Conservation (phyloP, 2,329 filamentous ascomycete species). For the Ceratocystis destructans region DNA sequence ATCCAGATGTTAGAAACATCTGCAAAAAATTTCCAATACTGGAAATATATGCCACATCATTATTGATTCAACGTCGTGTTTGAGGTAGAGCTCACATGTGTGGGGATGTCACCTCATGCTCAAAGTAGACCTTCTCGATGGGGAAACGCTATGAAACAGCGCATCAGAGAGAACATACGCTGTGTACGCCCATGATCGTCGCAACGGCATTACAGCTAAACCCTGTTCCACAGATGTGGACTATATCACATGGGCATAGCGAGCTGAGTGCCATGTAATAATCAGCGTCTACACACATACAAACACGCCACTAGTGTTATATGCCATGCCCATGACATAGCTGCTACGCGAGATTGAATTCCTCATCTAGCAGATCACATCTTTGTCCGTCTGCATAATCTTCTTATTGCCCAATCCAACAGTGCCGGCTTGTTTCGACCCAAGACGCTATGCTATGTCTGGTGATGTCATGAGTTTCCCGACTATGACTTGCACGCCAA, state of each 20-base stretch:
- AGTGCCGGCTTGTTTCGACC: neutral
- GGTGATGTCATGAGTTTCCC: neutral
- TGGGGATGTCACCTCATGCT: neutral
- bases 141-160: neutral
- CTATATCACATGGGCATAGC: neutral
- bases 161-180: too few species aligned
- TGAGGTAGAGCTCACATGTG: neutral
- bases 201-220: neutral
- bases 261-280: neutral
- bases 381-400: neutral
- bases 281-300: neutral
- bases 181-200: too few species aligned
- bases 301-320: neutral
- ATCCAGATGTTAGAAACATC: too few species aligned
- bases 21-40: too few species aligned
- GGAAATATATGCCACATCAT: neutral
- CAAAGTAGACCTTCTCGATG: neutral
- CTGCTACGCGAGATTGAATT: neutral
- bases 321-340: neutral
- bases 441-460: neutral
- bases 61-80: neutral
- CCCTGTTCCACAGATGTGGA: neutral
- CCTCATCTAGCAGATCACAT: neutral
- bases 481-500: neutral
- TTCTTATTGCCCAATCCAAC: neutral